Base-by-base conservation (phyloP, 2,329 filamentous ascomycete species). In the Rhynchosporium graminicola region DNA sequence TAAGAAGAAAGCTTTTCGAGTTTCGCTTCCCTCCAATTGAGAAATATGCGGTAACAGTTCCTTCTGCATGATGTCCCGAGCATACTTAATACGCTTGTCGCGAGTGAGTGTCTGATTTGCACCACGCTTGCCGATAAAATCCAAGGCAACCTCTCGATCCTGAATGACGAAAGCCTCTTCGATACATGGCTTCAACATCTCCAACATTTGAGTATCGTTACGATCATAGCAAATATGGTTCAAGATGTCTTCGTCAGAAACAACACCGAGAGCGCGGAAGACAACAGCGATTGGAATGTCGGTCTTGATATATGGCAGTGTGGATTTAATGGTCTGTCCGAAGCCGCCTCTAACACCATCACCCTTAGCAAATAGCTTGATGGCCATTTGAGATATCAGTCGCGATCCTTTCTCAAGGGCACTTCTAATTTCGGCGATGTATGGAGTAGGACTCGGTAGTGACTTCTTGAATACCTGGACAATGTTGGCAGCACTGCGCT, bases 391-490 rank as follows among this genome's bases (percentile, higher is more conserved):
- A 15, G 94, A 97, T 70, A 99, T 96, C 57, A 99, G 85, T 33
- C 96, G 86, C 0, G 94, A 97, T 13, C 96, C 95, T 76, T 97
- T 97, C 77, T 99, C 95, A 8, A 98, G 86, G 1, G 96, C 94
- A 77, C 93, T 97, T 78, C 95, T 86, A 71, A 99, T 97, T 77
- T 99, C 95, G 12, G 95, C 96, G 29, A 94, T 90, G 76, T 95
- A 97, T 1, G 92, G 93, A 66, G 92, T 96, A 9, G 92, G 90
- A 68, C 91, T 94, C n/a, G 92, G 92, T 70, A 88, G 85, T 0
- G 94, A 92, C 80, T 99, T 99, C 79, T 96, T 94, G 85, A 99
- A 99, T 33, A 99, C 94, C 78, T 99, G 95, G 4, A 99, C 95
- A 63, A 98, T 99, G 74, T 99, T 99, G 74, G 94, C 95, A 46